These are phyloP conservation scores for Boletus sp. DNA, from an alignment of 768 basidiomycete genomes.

Conservation along the genomic window DNA sequence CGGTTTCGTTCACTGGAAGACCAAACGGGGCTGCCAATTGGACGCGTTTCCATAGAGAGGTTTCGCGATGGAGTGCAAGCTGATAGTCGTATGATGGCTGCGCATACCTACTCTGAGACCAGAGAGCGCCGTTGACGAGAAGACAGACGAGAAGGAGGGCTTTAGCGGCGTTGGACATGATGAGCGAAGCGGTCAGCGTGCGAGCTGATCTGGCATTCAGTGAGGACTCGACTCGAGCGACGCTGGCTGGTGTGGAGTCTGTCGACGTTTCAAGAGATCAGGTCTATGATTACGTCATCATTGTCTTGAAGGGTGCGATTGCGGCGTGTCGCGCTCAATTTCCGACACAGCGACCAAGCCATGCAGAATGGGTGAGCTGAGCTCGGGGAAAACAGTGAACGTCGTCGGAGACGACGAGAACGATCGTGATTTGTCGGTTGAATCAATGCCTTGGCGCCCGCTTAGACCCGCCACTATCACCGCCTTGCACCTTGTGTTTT, in stretches of 20 bases:
- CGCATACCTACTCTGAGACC: conserved; percentile 58
- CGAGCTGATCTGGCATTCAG: not conserved
- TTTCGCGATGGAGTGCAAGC: not conserved
- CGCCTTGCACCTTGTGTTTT: not conserved
- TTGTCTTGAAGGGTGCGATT: not conserved
- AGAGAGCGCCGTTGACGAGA: conserved; percentile 57
- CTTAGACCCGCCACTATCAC: not conserved
- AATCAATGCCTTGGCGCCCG: not conserved
- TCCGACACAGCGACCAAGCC: not conserved
- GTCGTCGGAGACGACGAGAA: not conserved
- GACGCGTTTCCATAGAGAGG: conserved; percentile 11
- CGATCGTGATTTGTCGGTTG: not conserved
- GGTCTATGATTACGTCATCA: conserved; percentile 14
- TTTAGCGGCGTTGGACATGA: conserved; percentile 51
- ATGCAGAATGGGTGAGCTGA: not conserved
- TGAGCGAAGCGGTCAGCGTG: not conserved
- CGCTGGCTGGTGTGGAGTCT: not conserved
- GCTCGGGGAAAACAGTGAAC: not conserved
- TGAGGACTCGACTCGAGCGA: not conserved
- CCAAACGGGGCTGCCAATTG: not conserved
- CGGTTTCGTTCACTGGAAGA: not conserved
- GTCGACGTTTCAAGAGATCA: not conserved
- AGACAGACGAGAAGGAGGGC: conserved; percentile 51
- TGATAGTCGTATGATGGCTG: conserved; percentile 15
- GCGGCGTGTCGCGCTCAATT: not conserved